These are phyloP conservation scores for Paramecium pentaurelia DNA, from an alignment of 73 alveolate genomes.

Conservation along the genomic window DNA sequence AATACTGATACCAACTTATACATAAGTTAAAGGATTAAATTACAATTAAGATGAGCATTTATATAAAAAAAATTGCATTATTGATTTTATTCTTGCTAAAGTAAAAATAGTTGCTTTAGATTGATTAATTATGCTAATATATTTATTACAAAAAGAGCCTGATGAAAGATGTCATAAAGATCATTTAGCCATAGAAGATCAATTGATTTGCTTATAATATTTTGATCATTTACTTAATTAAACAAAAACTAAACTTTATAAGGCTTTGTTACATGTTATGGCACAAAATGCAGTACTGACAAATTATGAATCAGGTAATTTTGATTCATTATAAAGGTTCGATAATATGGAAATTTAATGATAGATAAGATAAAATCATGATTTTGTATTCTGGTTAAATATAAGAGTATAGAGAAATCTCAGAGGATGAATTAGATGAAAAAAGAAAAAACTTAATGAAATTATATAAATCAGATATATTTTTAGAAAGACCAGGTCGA, in stretches of 20 bases:
- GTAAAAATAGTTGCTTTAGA: neutral
- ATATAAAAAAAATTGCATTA: neutral
- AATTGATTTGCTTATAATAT: neutral
- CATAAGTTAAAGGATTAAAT: neutral
- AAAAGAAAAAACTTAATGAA: neutral
- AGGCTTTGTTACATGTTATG: neutral
- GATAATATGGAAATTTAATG: neutral
- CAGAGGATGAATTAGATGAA: neutral
- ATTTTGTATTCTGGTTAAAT: neutral
- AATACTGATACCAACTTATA: neutral
- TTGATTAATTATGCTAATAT: neutral
- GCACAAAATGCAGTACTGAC: neutral
- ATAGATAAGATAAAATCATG: neutral
- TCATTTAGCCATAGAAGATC: neutral
- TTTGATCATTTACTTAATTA: neutral
- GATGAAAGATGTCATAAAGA: neutral
- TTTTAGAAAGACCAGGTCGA: neutral
- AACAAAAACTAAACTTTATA: neutral
- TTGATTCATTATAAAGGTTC: neutral
- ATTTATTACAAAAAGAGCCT: neutral
- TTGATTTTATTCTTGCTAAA: neutral
- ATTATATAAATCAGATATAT: neutral
- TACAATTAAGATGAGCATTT: neutral
- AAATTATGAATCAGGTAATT: neutral
- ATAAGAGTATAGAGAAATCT: neutral